phyloP scores from a whole-genome alignment of 345 rosid genomes.

The Eucalyptus pauciflora region DNA sequence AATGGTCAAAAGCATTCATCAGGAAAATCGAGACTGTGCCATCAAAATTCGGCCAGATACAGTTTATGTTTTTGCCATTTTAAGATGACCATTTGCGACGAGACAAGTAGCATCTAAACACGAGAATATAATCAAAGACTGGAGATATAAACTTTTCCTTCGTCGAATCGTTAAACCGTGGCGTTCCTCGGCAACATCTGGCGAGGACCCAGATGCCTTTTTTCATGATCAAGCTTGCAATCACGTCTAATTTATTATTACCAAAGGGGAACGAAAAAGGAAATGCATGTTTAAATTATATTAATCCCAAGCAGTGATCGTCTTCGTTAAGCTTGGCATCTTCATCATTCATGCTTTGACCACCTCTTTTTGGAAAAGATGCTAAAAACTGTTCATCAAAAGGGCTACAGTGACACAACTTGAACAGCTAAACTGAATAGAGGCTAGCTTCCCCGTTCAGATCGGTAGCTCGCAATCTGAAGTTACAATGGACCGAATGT shows the following conservation, averaged over 20 bases:
- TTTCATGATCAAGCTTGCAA: background rate
- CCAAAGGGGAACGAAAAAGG: background rate
- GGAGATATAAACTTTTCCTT: background rate
- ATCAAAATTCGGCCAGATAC: background rate
- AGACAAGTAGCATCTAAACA: background rate
- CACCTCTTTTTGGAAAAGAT: background rate
- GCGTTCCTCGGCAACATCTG: background rate
- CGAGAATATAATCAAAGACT: background rate
- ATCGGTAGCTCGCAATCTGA: background rate
- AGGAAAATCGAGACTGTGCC: background rate
- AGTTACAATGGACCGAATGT: background rate
- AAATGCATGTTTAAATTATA: background rate
- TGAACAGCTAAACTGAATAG: background rate
- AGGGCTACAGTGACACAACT: background rate
- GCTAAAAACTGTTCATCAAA: background rate
- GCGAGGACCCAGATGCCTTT: background rate
- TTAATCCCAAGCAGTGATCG: background rate
- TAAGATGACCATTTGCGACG: background rate
- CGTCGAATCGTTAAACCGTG: background rate
- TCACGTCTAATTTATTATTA: background rate
- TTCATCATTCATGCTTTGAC: background rate
- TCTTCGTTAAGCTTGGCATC: background rate
- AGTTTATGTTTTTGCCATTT: background rate
- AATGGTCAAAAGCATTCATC: background rate
- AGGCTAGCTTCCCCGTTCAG: background rate